Conservation (phyloP, 495 filamentous ascomycete genomes). For the Chaetomidium leptoderma region DNA sequence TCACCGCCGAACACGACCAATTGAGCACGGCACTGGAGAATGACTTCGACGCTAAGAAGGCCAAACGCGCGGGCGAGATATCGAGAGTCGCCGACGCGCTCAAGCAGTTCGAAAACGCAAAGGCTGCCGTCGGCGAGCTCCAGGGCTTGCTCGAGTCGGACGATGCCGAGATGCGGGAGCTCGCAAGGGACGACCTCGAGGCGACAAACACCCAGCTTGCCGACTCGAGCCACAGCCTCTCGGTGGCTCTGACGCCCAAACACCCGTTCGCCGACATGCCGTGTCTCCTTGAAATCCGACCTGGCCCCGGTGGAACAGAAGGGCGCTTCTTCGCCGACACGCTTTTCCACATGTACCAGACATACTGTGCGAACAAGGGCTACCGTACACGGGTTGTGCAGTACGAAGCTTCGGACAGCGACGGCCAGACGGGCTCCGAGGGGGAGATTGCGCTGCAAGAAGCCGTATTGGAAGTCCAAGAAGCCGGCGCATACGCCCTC, state of each 20-base stretch:
- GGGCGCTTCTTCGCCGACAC: constrained; percentile 85
- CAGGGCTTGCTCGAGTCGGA: constrained; percentile 46
- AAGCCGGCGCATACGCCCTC: constrained; percentile 68
- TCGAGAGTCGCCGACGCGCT: constrained; percentile 62
- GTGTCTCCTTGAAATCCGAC: constrained; percentile 85
- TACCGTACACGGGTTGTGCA: constrained; percentile 47
- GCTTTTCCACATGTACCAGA: constrained; percentile 82
- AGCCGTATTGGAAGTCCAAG: constrained; percentile 81
- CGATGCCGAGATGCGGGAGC: constrained; percentile 51
- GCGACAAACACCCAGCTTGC: constrained; percentile 57
- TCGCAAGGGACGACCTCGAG: constrained; percentile 75
- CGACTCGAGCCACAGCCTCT: constrained; percentile 58
- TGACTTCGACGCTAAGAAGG: constrained; percentile 66
- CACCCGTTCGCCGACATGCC: constrained; percentile 93
- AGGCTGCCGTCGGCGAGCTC: constrained; percentile 52
- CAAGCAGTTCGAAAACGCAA: constrained; percentile 62
- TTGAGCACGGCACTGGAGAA: constrained; percentile 52
- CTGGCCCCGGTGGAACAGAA: constrained; percentile 90
- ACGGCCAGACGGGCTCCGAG: constrained; percentile 54
- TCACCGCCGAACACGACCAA: constrained; percentile 54
- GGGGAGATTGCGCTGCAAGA: constrained; percentile 66
- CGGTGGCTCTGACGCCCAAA: constrained; percentile 70
- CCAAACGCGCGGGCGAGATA: constrained; percentile 75
- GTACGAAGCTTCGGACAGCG: constrained; percentile 51
- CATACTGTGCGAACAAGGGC: constrained; percentile 61